Base-by-base conservation (phyloP, 176 grass and related monocot species). In the Dactylis glomerata region DNA sequence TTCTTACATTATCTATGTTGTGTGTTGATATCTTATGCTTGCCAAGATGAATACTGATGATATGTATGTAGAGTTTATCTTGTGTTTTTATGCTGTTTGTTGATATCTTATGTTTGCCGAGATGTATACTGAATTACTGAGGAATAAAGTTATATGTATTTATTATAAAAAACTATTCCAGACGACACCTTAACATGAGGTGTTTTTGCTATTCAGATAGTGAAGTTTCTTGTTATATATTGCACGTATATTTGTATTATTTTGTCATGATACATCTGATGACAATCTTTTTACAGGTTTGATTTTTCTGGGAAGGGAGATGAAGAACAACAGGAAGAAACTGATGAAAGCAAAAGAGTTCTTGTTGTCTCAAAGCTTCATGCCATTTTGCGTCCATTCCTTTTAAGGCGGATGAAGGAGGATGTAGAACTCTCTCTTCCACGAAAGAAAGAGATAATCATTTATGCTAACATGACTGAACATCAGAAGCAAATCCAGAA, bases 391-490 rank as follows among this genome's bases (percentile, higher is more conserved):
- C 93, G 96, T 57, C 96, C 96, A 11, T 98, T 98, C 78, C 96
- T 98, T 86, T 75, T 98, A 86, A 90, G 96, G 70, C 76, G 96
- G 79, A 89, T 98, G 91, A 98, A 98, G 81, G 96, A 93, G 69
- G 89, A 96, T 89, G 96, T 98, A 37, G 93, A 98, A 73, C 89
- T 92, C 36, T 87, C 93, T 88, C 91, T 98, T 85, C 96, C 96
- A 64, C 86, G 85, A 70, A 98, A 94, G 89, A 96, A 96, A 87
- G 96, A 98, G 93, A 96, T 96, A 57, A 92, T 98, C 76, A 76
- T 98, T 77, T 98, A 98, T 91, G 96, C 91, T 66, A 96, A 94
- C 76, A 98, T 98, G 93, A 94, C 93, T 6, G 85, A 91, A 28
- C 86, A 94, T 88, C 96, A 99, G 84, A 99, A 92, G 69, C 74